Percentiles rank a stretch among this genome's conserved stretches.
phyloP scores from a whole-genome alignment of 495 filamentous ascomycete genomes.

The Penicillium parvum region DNA sequence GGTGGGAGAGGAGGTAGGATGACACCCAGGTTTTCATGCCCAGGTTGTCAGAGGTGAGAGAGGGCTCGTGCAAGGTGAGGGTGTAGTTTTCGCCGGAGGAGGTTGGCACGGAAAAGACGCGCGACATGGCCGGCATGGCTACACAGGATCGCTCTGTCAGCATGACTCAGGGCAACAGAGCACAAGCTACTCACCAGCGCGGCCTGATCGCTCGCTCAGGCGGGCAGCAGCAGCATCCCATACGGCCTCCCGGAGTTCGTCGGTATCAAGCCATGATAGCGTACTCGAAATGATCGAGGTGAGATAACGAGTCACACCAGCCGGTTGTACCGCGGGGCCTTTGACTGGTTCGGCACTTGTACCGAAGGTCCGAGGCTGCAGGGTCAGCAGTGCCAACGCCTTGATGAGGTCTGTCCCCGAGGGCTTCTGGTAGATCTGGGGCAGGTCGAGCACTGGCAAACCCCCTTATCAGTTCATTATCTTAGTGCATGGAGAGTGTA shows the following conservation, averaged over 20 bases:
- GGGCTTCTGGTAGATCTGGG: constrained; percentile 48
- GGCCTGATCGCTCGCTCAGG: constrained; percentile 78
- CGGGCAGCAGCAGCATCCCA: constrained; percentile 76
- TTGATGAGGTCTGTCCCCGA: constrained; percentile 42
- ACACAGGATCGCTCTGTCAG: constrained; percentile 15
- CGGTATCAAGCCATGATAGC: constrained; percentile 69
- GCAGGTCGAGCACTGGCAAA: constrained; percentile 48
- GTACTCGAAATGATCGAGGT: constrained; percentile 70
- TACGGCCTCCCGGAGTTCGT: constrained; percentile 65
- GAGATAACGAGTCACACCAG: constrained; percentile 57
- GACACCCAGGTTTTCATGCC: constrained; percentile 93
- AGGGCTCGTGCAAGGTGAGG: constrained; percentile 78
- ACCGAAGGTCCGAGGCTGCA: constrained; percentile 39
- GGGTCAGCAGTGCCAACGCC: constrained; percentile 38
- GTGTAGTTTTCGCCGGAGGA: constrained; percentile 52
- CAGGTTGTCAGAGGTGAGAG: constrained; percentile 79
- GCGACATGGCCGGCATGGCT: constrained; percentile 75
- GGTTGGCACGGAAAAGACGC: constrained; percentile 65
- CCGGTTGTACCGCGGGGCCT: constrained; percentile 30
- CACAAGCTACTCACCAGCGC: constrained; percentile 42
- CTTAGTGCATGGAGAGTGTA: constrained; percentile 10
- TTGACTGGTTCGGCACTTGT: constrained; percentile 30
- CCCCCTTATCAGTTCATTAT: constrained; percentile 41
- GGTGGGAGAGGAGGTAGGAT: constrained; percentile 77
- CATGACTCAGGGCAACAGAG: constrained; percentile 2